Evolutionary conservation across 2,329 filamentous ascomycete genomes (phyloP).

Genomic region (Paramyrothecium sp.): DNA sequence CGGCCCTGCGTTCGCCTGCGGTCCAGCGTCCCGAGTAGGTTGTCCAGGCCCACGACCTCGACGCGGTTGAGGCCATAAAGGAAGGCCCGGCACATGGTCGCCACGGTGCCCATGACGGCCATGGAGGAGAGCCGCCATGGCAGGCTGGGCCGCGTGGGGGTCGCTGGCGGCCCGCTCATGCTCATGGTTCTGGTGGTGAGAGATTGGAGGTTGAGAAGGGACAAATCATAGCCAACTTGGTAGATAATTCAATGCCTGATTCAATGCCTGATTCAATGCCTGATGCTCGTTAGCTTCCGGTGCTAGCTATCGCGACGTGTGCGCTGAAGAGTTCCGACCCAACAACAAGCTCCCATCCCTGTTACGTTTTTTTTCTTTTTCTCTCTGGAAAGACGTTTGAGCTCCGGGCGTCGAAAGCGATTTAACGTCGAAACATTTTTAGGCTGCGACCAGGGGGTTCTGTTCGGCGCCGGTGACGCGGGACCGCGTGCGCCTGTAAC

Average conservation of each 20-base stretch:
- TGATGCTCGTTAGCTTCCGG: too few species aligned
- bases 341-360: too few species aligned
- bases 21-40: constrained; percentile 75
- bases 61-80: constrained; percentile 72
- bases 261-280: too few species aligned
- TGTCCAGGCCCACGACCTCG: constrained; percentile 73
- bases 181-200: constrained; percentile 4
- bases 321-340: too few species aligned
- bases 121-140: constrained; percentile 74
- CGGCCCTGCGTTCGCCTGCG: constrained; percentile 64
- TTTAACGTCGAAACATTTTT: too few species aligned
- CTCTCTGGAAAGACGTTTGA: too few species aligned
- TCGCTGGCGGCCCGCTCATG: constrained; percentile 16
- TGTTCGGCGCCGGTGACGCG: too few species aligned
- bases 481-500: not conserved
- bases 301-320: too few species aligned
- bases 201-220: not conserved
- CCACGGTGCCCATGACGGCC: constrained; percentile 71
- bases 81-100: constrained; percentile 70
- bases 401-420: too few species aligned
- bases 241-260: too few species aligned
- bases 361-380: too few species aligned
- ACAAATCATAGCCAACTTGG: not conserved
- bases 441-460: too few species aligned
- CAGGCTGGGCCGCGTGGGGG: constrained; percentile 50